Evolutionary conservation across 176 grass and related monocot genomes (phyloP), one percentile per base, ranked within the genome.

Genomic region (Echinochloa phyllopogon): DNA sequence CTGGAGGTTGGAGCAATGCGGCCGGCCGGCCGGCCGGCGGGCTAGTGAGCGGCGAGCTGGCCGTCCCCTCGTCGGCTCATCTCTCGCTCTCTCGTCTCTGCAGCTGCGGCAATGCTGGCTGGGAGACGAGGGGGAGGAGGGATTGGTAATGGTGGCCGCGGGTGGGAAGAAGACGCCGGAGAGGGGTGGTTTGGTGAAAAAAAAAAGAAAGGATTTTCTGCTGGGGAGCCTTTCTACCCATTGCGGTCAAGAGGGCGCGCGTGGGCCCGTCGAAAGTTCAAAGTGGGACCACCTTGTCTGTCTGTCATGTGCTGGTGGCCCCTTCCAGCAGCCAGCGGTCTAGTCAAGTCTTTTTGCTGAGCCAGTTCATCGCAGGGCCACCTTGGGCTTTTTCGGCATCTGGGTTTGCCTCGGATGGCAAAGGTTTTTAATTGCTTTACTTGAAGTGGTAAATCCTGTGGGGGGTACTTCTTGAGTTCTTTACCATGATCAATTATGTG

Each of bases 151-250:
- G 48, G 85, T 0, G 59, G 10, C 18, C 6, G 52, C 52, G 18
- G 36, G 36, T 18, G 64, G 64, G 49, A 51, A 61, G 23, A 61
- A 10, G 10, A 24, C n/a, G n/a, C n/a, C n/a, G n/a, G n/a, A n/a
- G n/a, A n/a, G n/a, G n/a, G n/a, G n/a, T 24, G 66, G 68, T 80
- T 89, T 57, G 69, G 82, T 84, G 82, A 38, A 57, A 69, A 73
- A 62, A 24, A 62, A 65, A 73, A 17, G 17, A 13, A 13, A 44
- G 0, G 10, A 3, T 83, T 20, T 74, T 37, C 60, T 80, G 61
- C 8, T 52, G 13, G 24, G 52, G 50, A n/a, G 23, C 64, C 68
- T 71, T 86, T 82, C 78, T 86, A 86, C 83, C 72, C 77, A 72
- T 90, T 44, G 40, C 63, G 23, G 24, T 85, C 82, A 49, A 69